Evolutionary conservation across 371 early-diverging fungal genomes (phyloP).

Genomic region (Basidiobolus meristosporus): DNA sequence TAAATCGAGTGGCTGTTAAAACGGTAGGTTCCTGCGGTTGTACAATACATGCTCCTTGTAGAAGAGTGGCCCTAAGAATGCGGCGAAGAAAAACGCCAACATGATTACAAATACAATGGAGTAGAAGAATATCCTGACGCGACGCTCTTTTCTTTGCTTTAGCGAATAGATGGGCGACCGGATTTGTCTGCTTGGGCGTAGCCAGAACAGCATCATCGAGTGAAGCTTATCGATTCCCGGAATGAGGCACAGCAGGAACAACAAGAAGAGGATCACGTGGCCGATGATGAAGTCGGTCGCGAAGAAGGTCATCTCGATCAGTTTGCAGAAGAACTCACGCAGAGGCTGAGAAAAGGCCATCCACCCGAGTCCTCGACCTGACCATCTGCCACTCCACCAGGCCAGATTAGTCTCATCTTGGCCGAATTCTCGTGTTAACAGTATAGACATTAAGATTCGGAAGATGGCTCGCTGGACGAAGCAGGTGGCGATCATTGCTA

Average conservation of each 20-base stretch:
- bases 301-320: constrained; percentile 71
- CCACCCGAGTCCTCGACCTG: constrained; percentile 54
- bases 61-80: constrained; percentile 34
- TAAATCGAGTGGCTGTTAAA: too few species aligned
- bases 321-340: constrained; percentile 68
- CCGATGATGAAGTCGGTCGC: constrained; percentile 58
- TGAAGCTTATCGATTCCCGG: constrained; percentile 59
- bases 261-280: constrained; percentile 48
- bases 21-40: too few species aligned
- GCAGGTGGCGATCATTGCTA: constrained; percentile 32
- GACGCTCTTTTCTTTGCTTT: constrained; percentile 30
- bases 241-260: constrained; percentile 45
- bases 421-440: constrained; percentile 64
- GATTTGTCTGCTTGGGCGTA: constrained; percentile 63
- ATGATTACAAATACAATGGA: constrained; percentile 40
- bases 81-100: constrained; percentile 28
- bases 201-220: constrained; percentile 74
- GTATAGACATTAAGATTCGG: constrained; percentile 38
- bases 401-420: constrained; percentile 65
- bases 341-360: constrained; percentile 45
- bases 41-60: too few species aligned
- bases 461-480: constrained; percentile 50
- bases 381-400: constrained; percentile 87
- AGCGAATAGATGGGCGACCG: constrained; percentile 54
- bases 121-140: constrained; percentile 36